These are phyloP conservation scores for Sphagnum contortum DNA, from an alignment of 225 moss, liverwort and hornwort species.

Conservation along the genomic window DNA sequence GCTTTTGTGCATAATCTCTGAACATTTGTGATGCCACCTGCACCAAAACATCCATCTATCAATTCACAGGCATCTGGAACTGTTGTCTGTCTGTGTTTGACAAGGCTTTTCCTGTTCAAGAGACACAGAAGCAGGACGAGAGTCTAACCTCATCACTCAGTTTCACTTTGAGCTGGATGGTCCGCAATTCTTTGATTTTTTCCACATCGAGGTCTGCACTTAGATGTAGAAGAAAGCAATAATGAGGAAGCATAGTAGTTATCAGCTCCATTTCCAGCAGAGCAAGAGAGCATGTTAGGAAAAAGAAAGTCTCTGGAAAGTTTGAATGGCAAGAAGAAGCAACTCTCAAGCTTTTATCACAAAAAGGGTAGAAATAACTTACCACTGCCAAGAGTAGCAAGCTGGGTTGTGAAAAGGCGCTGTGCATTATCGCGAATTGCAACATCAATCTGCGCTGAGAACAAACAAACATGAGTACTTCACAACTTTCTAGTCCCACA, in stretches of 20 bases:
- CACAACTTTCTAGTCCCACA: neutral
- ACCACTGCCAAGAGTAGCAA: conserved; percentile 49
- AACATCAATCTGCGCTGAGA: conserved; percentile 60
- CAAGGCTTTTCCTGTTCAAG: neutral
- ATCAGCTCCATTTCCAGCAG: too few relatives aligned
- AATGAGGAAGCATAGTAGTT: too few relatives aligned
- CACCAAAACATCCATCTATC: neutral
- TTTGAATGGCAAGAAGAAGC: too few relatives aligned
- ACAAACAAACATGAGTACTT: neutral
- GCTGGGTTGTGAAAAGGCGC: conserved; percentile 48
- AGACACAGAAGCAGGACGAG: neutral
- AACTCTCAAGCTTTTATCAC: too few relatives aligned
- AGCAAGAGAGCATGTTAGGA: too few relatives aligned
- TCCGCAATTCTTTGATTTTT: conserved; percentile 62
- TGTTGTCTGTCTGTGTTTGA: neutral
- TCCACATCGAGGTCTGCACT: conserved; percentile 48
- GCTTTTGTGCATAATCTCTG: conserved; percentile 65
- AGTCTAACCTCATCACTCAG: conserved; percentile 72
- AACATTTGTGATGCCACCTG: conserved; percentile 76
- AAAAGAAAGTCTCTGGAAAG: too few relatives aligned
- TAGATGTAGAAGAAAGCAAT: neutral
- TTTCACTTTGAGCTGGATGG: conserved; percentile 66
- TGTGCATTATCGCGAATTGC: conserved; percentile 94
- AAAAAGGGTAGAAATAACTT: conserved; percentile 10
- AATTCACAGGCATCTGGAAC: too few relatives aligned